phyloP scores from a whole-genome alignment of 768 basidiomycete species.

The Inosperma sp. region DNA sequence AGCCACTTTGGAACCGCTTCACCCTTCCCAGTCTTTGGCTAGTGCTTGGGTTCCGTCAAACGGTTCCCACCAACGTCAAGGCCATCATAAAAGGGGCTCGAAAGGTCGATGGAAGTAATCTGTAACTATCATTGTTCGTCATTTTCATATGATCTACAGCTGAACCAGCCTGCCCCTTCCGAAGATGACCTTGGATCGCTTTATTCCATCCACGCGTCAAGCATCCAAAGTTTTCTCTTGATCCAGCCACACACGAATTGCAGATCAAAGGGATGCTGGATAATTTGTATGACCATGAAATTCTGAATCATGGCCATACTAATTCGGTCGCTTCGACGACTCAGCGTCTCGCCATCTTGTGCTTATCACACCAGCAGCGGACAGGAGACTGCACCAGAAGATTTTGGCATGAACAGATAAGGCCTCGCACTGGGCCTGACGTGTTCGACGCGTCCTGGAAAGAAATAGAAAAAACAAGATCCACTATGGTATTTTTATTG shows the following conservation, averaged over 20 bases:
- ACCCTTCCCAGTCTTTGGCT: too few species aligned
- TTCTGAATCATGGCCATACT: neutral
- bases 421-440: neutral
- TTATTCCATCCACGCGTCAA: neutral
- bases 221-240: neutral
- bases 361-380: neutral
- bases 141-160: too few species aligned
- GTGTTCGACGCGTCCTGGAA: neutral
- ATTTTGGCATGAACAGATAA: neutral
- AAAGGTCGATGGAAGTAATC: too few species aligned
- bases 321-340: neutral
- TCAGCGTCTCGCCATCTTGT: neutral
- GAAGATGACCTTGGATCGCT: neutral
- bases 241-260: neutral
- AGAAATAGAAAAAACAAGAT: neutral
- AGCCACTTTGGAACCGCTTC: too few species aligned
- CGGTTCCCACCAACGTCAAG: too few species aligned
- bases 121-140: too few species aligned
- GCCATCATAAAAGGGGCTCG: too few species aligned
- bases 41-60: too few species aligned
- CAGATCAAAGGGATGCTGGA: neutral
- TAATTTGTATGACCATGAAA: neutral
- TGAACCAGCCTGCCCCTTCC: neutral
- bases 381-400: neutral
- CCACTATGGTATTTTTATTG: too few species aligned